Conservation (phyloP, 805 yeast species). For the Starmerella asiatica region DNA sequence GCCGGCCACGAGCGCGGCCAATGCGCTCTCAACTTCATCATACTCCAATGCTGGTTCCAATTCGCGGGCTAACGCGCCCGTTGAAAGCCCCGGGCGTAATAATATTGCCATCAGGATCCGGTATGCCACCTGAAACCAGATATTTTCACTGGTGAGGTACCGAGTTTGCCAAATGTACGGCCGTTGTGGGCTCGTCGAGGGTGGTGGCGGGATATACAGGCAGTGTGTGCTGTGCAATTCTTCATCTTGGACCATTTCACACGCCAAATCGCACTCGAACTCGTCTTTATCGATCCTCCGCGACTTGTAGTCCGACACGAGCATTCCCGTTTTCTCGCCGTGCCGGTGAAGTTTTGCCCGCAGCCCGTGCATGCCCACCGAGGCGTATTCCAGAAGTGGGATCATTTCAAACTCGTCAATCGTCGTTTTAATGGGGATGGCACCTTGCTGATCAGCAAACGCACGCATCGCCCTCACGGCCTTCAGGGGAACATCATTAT, state of each 20-base stretch:
- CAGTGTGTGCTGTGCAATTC: background rate
- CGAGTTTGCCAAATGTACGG: constrained; percentile 18
- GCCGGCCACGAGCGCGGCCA: constrained; percentile 22
- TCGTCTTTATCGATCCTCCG: constrained; percentile 43
- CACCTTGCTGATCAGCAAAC: constrained; percentile 31
- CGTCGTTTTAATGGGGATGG: constrained; percentile 35
- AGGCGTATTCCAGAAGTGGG: constrained; percentile 38
- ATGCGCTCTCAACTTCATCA: constrained; percentile 21
- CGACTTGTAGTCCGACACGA: constrained; percentile 41
- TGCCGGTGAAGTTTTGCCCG: constrained; percentile 1
- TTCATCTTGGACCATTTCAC: background rate
- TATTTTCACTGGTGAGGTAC: constrained; percentile 33
- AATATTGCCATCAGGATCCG: constrained; percentile 36
- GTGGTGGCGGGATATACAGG: background rate
- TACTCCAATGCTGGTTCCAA: constrained; percentile 19
- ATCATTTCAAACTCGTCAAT: constrained; percentile 51
- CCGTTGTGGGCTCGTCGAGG: background rate
- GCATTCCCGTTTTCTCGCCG: constrained; percentile 13
- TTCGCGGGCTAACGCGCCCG: constrained; percentile 19
- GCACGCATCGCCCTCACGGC: constrained; percentile 37
- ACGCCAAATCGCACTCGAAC: constrained; percentile 11
- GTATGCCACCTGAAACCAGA: constrained; percentile 49
- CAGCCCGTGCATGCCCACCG: constrained; percentile 2
- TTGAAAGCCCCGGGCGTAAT: constrained; percentile 43
- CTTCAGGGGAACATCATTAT: constrained; percentile 30